Evolutionary conservation across 768 basidiomycete genomes (phyloP), one percentile per base, ranked within the genome.

Genomic region (Lactarius akahatsu): DNA sequence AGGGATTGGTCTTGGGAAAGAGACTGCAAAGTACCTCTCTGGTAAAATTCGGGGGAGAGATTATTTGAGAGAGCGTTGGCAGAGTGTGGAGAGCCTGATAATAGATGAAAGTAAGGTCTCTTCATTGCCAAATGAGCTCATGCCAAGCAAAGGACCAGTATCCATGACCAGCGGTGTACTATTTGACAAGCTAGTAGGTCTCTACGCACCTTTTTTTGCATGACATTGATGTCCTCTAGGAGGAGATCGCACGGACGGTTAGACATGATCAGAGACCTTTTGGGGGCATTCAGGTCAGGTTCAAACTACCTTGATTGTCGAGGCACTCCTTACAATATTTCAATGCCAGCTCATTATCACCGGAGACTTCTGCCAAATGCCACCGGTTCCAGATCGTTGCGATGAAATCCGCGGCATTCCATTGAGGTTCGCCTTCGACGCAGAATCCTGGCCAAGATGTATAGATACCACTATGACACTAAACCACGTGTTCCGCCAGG

Each of bases 331-430:
- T 28, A 63, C 30, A n/a, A 30, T 56, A 72, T 26, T 16, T 20
- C 18, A 11, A 54, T 54, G 26, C n/a, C 66, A 94, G 89, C 83
- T 95, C 60, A 81, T 91, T 40, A 78, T 95, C 4, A 93, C 89
- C 13, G 94, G 94, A 8, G 94, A 97, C 73, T 96, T 96, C 75
- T 95, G 86, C 73, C 94, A 97, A 75, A 80, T 97, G 0, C 94
- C 94, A 16, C 94, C 94, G 1, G 91, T 96, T 0, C 80, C 83
- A 13, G 79, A 78, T 43, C 76, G 80, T 70, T 71, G 82, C 76
- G 74, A 79, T 72, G 78, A 85, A 58, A 82, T 78, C 69, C 66
- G 34, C 34, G 34, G 34, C 82, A 69, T 52, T 81, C 11, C 86
- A 5, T 15, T 36, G 78, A 80, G 6, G 6, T 96, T 96, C 75